Evolutionary conservation across 2,329 filamentous ascomycete species (phyloP).

Genomic region (Aspergillus quadrilineatus): DNA sequence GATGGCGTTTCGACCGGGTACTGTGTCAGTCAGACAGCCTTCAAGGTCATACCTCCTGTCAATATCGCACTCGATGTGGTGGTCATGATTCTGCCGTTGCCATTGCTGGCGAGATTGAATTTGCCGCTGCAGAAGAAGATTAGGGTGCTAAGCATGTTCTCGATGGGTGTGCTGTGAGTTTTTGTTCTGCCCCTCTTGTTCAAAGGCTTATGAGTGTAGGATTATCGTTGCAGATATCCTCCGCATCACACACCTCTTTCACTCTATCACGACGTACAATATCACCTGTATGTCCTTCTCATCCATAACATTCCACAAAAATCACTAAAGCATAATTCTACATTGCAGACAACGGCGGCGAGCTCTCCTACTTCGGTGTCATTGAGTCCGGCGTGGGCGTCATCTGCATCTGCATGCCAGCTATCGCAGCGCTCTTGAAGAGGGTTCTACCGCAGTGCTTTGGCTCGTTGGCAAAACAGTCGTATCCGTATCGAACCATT

Average conservation of each 20-base stretch:
- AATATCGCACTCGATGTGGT: slow-evolving; percentile 6
- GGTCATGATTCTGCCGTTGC: slow-evolving; percentile 6
- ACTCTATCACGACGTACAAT: slow-evolving; percentile 11
- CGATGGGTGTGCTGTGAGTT: slow-evolving; percentile 6
- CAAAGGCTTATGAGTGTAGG: background rate
- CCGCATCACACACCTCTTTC: slow-evolving; percentile 7
- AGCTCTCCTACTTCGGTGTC: slow-evolving; percentile 9
- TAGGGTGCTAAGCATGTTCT: slow-evolving; percentile 7
- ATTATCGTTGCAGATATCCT: slow-evolving; percentile 9
- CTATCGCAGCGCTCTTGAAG: slow-evolving; percentile 6
- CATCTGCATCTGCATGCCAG: slow-evolving; percentile 12
- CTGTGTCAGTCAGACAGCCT: slow-evolving; percentile 2
- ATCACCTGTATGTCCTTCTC: slow-evolving; percentile 6
- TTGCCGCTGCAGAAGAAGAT: slow-evolving; percentile 6
- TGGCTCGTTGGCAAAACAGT: background rate
- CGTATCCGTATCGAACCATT: background rate
- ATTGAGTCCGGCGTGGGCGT: slow-evolving; percentile 10
- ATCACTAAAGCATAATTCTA: background rate
- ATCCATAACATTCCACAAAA: background rate
- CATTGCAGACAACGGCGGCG: slow-evolving; percentile 9
- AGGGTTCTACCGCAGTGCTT: slow-evolving; percentile 5
- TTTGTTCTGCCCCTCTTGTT: too few relatives aligned
- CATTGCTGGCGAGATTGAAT: slow-evolving; percentile 1
- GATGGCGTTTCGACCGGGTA: background rate
- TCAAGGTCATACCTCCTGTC: slow-evolving; percentile 3